phyloP scores from a whole-genome alignment of 345 rosid genomes.

The thale cress (Arabidopsis thaliana) region DNA sequence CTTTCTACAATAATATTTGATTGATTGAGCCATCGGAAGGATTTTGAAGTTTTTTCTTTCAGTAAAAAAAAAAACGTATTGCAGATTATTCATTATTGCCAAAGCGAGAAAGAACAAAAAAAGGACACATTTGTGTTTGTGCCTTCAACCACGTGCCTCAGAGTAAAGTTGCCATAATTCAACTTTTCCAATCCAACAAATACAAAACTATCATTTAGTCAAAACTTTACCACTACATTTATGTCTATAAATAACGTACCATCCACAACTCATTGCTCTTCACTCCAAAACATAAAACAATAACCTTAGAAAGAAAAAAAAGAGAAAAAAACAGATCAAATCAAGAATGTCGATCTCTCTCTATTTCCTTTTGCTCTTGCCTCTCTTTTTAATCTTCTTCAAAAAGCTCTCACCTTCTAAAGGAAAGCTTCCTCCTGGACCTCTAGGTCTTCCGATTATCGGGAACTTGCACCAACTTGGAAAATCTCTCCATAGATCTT shows the following conservation, averaged over 20 bases:
- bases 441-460: slow-evolving; percentile 49
- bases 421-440: slow-evolving; percentile 49
- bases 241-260: slow-evolving; percentile 24
- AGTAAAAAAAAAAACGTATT: not conserved
- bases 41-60: not conserved
- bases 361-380: slow-evolving; percentile 22
- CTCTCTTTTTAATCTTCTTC: slow-evolving; percentile 21
- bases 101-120: not conserved
- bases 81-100: not conserved
- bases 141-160: not conserved
- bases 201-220: slow-evolving; percentile 24
- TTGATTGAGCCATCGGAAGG: not conserved
- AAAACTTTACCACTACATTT: slow-evolving; percentile 23
- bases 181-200: slow-evolving; percentile 19
- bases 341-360: slow-evolving; percentile 30
- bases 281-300: slow-evolving; percentile 31
- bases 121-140: not conserved
- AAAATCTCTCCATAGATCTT: slow-evolving; percentile 45
- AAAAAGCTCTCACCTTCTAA: slow-evolving; percentile 17
- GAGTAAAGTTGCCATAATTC: slow-evolving; percentile 12
- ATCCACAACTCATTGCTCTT: slow-evolving; percentile 18
- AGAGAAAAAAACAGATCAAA: not conserved
- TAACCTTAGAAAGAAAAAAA: not conserved
- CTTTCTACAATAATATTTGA: not conserved
- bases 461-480: slow-evolving; percentile 59